Base-by-base conservation (phyloP, 768 basidiomycete genomes). In the Rhodotorula kratochvilovae region DNA sequence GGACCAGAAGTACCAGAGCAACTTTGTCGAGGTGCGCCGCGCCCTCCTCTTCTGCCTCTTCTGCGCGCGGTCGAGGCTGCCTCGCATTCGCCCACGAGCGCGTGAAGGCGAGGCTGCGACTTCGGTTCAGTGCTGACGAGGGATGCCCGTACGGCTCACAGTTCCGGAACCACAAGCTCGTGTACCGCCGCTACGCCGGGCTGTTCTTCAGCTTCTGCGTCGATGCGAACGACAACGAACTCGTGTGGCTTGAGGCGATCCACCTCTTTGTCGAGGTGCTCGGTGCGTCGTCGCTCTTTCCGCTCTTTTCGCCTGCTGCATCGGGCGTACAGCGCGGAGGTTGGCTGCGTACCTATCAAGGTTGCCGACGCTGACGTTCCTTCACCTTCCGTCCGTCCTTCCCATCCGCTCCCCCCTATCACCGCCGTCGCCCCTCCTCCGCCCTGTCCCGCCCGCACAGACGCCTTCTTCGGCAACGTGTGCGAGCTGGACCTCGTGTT, bases 1-100 rank as follows among this genome's bases (percentile, higher is more conserved):
- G 72, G 96, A 99, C 81, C 93, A 97, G 83, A 97, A 97, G 82
- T 96, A 97, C 76, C 96, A 98, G 81, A 95, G 92, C 33, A 99
- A 99, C 80, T 98, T 98, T 76, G 96, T 98, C 45, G 96, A 99
- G 86, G 95, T 95, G 64, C 58, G 87, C 78, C 35, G 12, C 36
- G 45, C 3, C 15, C 2, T 42, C 23, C 25, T 29, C 19, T 45
- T 31, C n/a, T 25, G n/a, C 27, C 19, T 29, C 54, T 29, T 5
- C 16, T 39, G 21, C 1, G 50, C 50, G 7, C 50, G 12, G 25
- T 39, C 8, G 8, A 6, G 39, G 13, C 39, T 7, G 13, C 39
- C 8, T 39, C 39, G 8, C 6, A 39, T 7, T 6, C 39, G 39
- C 8, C 8, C 8, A 13, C 39, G 39, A 39, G 39, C 39, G n/a